Base-by-base conservation (phyloP, 352 stramenopile genomes). In the Phytophthora foliorum region DNA sequence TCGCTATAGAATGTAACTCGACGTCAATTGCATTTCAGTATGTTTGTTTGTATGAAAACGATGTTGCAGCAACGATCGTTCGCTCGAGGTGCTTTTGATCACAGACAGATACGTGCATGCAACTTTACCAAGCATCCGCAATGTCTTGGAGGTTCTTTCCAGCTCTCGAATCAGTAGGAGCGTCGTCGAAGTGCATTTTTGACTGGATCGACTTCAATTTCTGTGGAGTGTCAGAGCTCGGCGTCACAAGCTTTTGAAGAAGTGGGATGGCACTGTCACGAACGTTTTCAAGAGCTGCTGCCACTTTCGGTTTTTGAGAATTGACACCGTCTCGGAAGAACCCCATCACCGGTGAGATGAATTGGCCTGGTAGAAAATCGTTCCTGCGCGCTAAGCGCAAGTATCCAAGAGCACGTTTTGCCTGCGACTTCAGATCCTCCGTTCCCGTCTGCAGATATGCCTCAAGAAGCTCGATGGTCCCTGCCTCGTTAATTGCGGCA, bases 231-330 rank as follows among this genome's bases (percentile, higher is more conserved):
- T 41, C 34, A 1, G 16, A 16, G 3, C 34, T 41, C 34, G 38
- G 38, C 38, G 17, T 42, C 4, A 56, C 31, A n/a, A 65, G 27
- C 9, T 32, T 52, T 19, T 57, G 57, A 32, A 68, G 21, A 25
- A 63, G 21, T 10, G 51, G 60, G 11, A 55, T n/a, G n/a, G 54
- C 60, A 8, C 39, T 36, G 7, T 62, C 51, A 2, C 51, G 32
- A 13, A 62, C 22, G 16, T 34, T 61, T 49, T 17, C 41, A 22
- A 63, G 22, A 42, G 51, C 50, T 10, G 49, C 60, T 27, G 22
- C 25, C 22, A 56, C 51, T 22, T 49, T 50, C 4, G 19, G 22
- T 27, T 55, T 68, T 10, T 63, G 61, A 31, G 44, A 34, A 29
- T 32, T 48, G 22, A 49, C 54, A 34, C 38, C 61, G 13, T 63